Evolutionary conservation across 176 grass and related monocot genomes (phyloP).

Genomic region (Carex scoparia): DNA sequence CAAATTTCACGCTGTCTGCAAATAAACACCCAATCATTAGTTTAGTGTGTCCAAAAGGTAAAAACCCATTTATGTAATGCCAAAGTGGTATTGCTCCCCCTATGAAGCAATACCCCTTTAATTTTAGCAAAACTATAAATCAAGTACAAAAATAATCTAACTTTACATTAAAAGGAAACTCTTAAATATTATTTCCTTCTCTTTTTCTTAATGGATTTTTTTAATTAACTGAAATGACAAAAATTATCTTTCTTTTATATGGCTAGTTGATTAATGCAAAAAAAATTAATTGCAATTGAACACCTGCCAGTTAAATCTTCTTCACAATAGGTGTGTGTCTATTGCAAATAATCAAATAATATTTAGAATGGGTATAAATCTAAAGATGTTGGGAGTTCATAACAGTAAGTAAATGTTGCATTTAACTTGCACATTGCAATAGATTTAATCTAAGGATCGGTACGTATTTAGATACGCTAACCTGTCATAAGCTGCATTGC

Average conservation of each 20-base stretch:
- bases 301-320: not conserved
- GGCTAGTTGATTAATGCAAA: not conserved
- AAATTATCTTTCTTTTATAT: not conserved
- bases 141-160: not conserved
- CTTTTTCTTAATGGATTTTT: not conserved
- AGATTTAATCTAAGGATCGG: not conserved
- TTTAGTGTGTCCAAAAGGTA: not conserved
- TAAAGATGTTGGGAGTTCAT: not conserved
- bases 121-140: not conserved
- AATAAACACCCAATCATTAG: not conserved
- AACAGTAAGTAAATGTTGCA: not conserved
- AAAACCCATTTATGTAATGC: not conserved
- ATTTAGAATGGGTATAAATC: not conserved
- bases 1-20: not conserved
- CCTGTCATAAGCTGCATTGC: conserved; percentile 99
- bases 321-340: not conserved
- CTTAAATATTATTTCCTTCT: not conserved
- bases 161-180: not conserved
- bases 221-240: not conserved
- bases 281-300: not conserved
- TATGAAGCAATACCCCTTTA: not conserved
- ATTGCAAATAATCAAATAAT: not conserved
- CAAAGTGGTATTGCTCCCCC: not conserved
- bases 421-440: not conserved
- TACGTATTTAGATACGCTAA: not conserved